Conservation (phyloP, 768 basidiomycete species). For the Omphalotus guepiniiformis region DNA sequence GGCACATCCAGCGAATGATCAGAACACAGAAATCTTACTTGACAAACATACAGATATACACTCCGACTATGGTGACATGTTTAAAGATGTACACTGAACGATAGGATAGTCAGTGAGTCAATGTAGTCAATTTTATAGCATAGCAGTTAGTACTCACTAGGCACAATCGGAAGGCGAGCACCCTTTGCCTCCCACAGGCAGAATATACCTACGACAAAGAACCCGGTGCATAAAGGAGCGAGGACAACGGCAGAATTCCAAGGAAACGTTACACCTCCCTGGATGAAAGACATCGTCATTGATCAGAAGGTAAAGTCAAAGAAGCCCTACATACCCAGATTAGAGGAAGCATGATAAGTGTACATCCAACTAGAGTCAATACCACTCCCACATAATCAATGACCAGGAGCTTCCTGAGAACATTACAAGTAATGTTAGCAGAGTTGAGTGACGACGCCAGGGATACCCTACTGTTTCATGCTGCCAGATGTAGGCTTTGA, state of each 20-base stretch:
- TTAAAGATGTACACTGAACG: slow-evolving; percentile 66
- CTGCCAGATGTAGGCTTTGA: slow-evolving; percentile 64
- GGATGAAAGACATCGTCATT: too few species aligned
- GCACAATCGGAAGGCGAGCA: slow-evolving; percentile 66
- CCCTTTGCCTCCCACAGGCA: slow-evolving; percentile 71
- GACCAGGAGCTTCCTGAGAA: slow-evolving; percentile 56
- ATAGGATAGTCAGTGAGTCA: neutral
- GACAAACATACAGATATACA: slow-evolving; percentile 67
- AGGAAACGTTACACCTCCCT: slow-evolving; percentile 71
- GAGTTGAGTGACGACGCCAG: neutral
- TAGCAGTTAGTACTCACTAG: slow-evolving; percentile 38
- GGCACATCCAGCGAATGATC: neutral
- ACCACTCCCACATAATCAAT: slow-evolving; percentile 61
- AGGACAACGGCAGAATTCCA: slow-evolving; percentile 68
- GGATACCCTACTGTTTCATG: slow-evolving; percentile 37
- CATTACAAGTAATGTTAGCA: neutral
- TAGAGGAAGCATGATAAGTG: slow-evolving; percentile 62
- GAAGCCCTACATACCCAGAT: slow-evolving; percentile 49
- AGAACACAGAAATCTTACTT: slow-evolving; percentile 36
- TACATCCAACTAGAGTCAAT: slow-evolving; percentile 56
- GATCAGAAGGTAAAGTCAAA: neutral
- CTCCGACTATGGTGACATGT: slow-evolving; percentile 59
- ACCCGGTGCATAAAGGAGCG: slow-evolving; percentile 51
- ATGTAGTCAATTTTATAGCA: neutral
- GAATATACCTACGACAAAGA: slow-evolving; percentile 52